Evolutionary conservation across 495 filamentous ascomycete species (phyloP), one percentile per base, ranked within the genome.

Genomic region (Tuber borchii): DNA sequence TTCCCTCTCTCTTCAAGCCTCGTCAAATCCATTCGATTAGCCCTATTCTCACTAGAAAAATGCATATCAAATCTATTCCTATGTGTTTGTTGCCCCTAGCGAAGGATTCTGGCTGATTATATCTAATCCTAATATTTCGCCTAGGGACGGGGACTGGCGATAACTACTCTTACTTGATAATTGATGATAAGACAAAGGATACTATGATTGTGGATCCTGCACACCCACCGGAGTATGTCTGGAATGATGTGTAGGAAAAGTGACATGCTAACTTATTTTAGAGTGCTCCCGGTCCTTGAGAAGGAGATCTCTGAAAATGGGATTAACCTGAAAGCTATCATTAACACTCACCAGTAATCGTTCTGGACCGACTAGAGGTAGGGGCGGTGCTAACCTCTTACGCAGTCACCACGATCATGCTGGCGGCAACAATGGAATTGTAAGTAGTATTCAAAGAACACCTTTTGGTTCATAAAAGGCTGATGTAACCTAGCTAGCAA

Each of bases 131-230:
- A 70, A 78, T 17, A 75, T 56, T 10, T 70, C 65, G 48, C 74
- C 68, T 51, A 97, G 95, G 95, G 94, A 91, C 89, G 85, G 96
- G 95, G 68, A 92, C 86, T 73, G 88, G 90, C 82, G 92, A 99
- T 84, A 99, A 98, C 85, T 99, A 98, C 86, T 95, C 96, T 82
- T 99, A 99, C 83, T 89, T 99, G 3, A 91, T 99, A 26, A 88
- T 91, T 44, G 95, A 99, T 82, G 94, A 97, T 78, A 91, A 92
- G 79, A 91, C 93, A 3, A 91, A 92, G 80, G 91, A 94, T 75
- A 93, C 96, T n/a, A 93, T 97, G 61, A 92, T 99, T 61, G 92
- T 99, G 78, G 95, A 99, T 79, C 96, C 95, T 42, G 95, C 95
- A 26, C 89, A 97, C 84, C 95, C 95, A 16, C 87, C 90, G 9